These are phyloP conservation scores for Pythium diclinum DNA, from an alignment of 352 stramenopile species.

Conservation along the genomic window DNA sequence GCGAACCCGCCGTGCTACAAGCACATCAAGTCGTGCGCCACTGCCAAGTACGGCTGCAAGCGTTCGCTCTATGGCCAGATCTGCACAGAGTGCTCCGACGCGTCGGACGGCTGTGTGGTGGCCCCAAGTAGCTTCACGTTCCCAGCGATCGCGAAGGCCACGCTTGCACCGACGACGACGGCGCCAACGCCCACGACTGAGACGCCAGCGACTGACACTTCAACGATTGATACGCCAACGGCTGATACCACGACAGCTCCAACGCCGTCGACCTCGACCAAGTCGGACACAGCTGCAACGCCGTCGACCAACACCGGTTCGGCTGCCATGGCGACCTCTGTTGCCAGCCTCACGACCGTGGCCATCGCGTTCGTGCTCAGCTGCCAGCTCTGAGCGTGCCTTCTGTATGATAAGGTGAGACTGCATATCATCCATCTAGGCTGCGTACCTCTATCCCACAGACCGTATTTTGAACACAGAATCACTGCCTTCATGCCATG, in stretches of 20 bases:
- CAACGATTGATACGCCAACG: neutral
- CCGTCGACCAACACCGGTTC: neutral
- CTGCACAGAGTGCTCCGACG: conserved; percentile 42
- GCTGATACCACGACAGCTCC: neutral
- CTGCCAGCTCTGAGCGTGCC: neutral
- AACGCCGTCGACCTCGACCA: neutral
- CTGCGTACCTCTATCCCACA: neutral
- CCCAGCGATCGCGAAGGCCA: conserved; percentile 13
- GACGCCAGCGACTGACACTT: neutral
- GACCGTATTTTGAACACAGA: neutral
- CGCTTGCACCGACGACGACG: neutral
- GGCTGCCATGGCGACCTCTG: neutral
- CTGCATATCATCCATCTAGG: neutral
- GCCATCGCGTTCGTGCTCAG: neutral
- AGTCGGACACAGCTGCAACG: neutral
- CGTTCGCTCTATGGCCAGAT: conserved; percentile 55
- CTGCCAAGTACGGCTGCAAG: conserved; percentile 51
- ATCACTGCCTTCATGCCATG: neutral
- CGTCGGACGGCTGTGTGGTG: conserved; percentile 28
- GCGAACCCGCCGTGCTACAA: conserved; percentile 63
- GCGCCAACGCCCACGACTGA: neutral
- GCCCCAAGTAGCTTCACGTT: conserved; percentile 35
- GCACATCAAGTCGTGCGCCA: conserved; percentile 48
- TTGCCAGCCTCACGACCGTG: neutral
- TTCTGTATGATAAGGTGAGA: neutral